Evolutionary conservation across 148 eudicot genomes (phyloP).

Genomic region (Fallopia convolvulus): DNA sequence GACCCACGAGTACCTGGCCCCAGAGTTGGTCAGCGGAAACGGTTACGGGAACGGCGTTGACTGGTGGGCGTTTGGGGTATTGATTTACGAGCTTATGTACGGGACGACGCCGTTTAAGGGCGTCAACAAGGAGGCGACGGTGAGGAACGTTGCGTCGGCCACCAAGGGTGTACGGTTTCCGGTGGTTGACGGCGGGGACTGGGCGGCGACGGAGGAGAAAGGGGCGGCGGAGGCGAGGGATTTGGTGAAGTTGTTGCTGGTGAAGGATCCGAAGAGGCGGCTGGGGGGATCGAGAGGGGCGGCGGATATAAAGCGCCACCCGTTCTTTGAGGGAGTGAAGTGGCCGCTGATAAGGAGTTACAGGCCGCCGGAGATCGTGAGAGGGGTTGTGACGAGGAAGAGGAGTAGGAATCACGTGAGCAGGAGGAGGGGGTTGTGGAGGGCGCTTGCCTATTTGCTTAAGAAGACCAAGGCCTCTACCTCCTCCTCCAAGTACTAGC

Average conservation of each 20-base stretch:
- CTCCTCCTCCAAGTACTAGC: background rate
- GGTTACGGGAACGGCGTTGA: conserved; percentile 85
- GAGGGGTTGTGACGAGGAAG: conserved; percentile 35
- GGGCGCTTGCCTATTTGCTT: conserved; percentile 27
- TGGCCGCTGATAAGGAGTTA: conserved; percentile 70
- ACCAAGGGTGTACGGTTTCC: conserved; percentile 18
- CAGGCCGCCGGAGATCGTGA: conserved; percentile 55
- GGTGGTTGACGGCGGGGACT: conserved; percentile 16
- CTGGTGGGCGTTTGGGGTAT: conserved; percentile 89
- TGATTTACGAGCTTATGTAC: conserved; percentile 46
- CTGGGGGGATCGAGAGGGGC: conserved; percentile 64
- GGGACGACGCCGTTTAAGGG: conserved; percentile 84
- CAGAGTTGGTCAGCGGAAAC: conserved; percentile 54
- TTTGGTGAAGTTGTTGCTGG: conserved; percentile 42
- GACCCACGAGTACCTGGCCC: conserved; percentile 83
- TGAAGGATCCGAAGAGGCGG: conserved; percentile 55
- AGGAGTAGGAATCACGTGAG: conserved; percentile 31
- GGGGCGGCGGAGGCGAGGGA: conserved; percentile 35
- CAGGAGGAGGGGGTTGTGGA: conserved; percentile 50
- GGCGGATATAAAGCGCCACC: conserved; percentile 64
- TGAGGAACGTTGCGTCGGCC: conserved; percentile 56
- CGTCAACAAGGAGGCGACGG: conserved; percentile 47
- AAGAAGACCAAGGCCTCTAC: conserved; percentile 32
- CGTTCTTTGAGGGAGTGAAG: conserved; percentile 60
- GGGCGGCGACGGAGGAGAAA: conserved; percentile 14